A percentile compares a stretch with the other conserved stretches of the same genome.
These are phyloP conservation scores for Berkeleyomyces basicola DNA, from an alignment of 2,329 filamentous ascomycete genomes.

Conservation along the genomic window DNA sequence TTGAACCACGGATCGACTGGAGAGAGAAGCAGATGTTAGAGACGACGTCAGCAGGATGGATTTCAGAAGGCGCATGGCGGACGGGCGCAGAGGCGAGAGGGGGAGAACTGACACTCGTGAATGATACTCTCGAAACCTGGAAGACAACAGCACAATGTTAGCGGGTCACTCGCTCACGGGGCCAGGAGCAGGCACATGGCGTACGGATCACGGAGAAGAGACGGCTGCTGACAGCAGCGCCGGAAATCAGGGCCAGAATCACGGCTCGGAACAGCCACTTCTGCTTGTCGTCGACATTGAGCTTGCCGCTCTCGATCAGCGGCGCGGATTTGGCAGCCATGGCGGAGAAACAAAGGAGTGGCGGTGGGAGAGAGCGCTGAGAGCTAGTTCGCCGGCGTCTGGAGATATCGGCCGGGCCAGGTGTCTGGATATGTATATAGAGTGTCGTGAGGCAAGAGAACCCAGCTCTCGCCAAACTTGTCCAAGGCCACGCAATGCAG, in stretches of 20 bases:
- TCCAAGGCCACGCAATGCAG: background rate
- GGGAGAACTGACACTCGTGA: slow-evolving; percentile 74
- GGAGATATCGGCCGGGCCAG: no score
- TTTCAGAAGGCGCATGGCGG: slow-evolving; percentile 17
- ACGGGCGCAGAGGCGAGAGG: background rate
- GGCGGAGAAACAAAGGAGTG: background rate
- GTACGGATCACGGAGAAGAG: slow-evolving; percentile 96
- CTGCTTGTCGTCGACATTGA: slow-evolving; percentile 18
- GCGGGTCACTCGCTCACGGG: slow-evolving; percentile 13
- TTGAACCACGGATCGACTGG: slow-evolving; percentile 99
- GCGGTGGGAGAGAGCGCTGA: no score
- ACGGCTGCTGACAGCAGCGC: slow-evolving; percentile 78
- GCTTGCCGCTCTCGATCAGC: slow-evolving; percentile 17
- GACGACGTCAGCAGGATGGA: background rate
- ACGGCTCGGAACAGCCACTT: slow-evolving; percentile 56
- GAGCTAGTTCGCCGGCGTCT: no score
- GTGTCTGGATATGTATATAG: no score
- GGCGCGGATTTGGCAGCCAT: slow-evolving; percentile 11
- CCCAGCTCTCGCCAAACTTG: slow-evolving; percentile 6
- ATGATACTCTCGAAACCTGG: slow-evolving; percentile 96
- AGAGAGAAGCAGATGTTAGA: slow-evolving; percentile 10
- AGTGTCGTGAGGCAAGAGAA: slow-evolving; percentile 3
- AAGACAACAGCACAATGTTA: slow-evolving; percentile 18
- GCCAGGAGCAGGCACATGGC: slow-evolving; percentile 22
- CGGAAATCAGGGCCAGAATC: slow-evolving; percentile 83